A percentile compares a stretch with the other conserved stretches of the same genome.
phyloP scores from a whole-genome alignment of 805 yeast genomes.

The Barnettozyma pratensis region DNA sequence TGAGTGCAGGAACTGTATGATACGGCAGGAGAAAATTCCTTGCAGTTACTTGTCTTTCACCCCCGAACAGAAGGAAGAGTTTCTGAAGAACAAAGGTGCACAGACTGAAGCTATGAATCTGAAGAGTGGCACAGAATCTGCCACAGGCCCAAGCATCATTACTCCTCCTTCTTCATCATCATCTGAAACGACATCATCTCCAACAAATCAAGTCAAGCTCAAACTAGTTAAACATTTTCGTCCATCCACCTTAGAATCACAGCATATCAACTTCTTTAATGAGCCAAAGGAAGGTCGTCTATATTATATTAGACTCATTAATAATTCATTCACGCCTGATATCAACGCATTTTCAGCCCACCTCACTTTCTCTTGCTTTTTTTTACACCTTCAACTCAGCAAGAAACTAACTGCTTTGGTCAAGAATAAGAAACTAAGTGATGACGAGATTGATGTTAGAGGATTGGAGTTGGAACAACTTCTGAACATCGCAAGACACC shows the following conservation, averaged over 20 bases:
- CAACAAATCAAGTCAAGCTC: neutral
- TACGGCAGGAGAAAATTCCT: constrained; percentile 23
- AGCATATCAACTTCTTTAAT: constrained; percentile 5
- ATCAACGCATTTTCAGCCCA: constrained; percentile 7
- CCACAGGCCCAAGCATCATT: neutral
- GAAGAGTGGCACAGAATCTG: neutral
- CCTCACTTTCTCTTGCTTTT: constrained; percentile 9
- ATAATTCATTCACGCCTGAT: constrained; percentile 7
- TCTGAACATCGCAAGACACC: neutral
- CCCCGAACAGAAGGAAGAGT: constrained; percentile 15
- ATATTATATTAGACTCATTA: constrained; percentile 10
- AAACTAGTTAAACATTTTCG: constrained; percentile 12
- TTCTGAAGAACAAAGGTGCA: constrained; percentile 8
- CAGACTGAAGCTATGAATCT: neutral
- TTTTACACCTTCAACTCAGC: constrained; percentile 17
- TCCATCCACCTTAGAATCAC: constrained; percentile 10
- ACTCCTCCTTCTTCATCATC: constrained; percentile 7
- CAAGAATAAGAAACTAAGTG: neutral
- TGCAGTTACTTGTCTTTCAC: constrained; percentile 23
- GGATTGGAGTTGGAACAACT: constrained; percentile 4
- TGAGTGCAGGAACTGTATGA: constrained; percentile 39
- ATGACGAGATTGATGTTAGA: neutral
- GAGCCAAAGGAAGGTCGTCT: constrained; percentile 12
- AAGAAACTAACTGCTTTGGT: constrained; percentile 8
- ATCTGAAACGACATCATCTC: neutral